Evolutionary conservation across 2,329 filamentous ascomycete species (phyloP).

Genomic region (Ceratocystis lukuohia): DNA sequence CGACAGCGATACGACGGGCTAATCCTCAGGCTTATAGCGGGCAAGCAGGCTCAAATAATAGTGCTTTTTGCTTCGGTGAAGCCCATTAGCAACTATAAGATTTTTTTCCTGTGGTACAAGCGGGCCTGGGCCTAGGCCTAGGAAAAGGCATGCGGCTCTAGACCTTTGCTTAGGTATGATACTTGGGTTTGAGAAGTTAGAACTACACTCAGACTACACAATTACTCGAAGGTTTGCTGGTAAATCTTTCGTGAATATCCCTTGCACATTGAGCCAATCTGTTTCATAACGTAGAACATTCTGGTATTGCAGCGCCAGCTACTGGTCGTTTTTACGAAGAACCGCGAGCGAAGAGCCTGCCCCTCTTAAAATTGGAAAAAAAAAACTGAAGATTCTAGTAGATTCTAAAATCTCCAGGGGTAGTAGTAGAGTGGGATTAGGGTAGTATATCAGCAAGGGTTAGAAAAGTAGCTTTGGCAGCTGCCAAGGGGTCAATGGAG

Average conservation of each 20-base stretch:
- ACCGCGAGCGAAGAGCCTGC: background rate
- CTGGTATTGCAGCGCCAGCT: background rate
- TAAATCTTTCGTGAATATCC: background rate
- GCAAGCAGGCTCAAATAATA: background rate
- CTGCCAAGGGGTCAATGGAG: background rate
- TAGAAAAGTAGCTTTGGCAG: background rate
- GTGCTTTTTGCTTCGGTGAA: background rate
- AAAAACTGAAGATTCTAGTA: background rate
- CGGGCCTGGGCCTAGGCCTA: background rate
- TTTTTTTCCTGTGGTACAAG: background rate
- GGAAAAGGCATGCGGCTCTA: background rate
- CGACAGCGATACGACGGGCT: slow-evolving; percentile 7
- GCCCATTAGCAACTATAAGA: background rate
- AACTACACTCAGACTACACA: background rate
- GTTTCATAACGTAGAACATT: background rate
- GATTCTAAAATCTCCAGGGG: background rate
- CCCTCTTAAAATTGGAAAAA: background rate
- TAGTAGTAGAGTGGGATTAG: background rate
- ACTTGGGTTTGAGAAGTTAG: background rate
- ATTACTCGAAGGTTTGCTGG: background rate
- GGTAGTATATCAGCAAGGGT: background rate
- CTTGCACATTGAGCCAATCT: background rate
- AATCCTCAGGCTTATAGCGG: background rate
- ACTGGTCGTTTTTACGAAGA: background rate
- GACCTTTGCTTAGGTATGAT: background rate